These are phyloP conservation scores for Arthrobotrys iridis DNA, from an alignment of 2,329 filamentous ascomycete species.

Conservation along the genomic window DNA sequence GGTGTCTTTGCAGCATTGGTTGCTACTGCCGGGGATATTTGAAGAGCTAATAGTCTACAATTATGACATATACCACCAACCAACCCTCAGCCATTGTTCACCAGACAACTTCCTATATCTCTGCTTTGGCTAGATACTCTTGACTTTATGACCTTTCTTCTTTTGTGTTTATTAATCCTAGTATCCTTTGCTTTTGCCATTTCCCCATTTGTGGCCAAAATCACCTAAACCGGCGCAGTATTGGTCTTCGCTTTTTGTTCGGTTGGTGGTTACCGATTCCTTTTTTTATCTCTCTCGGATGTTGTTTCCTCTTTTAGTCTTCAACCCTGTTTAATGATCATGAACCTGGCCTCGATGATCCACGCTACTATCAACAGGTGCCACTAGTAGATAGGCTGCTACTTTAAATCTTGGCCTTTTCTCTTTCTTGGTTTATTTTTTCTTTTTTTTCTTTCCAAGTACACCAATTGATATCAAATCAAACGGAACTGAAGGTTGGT, in stretches of 20 bases:
- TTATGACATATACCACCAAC: background rate
- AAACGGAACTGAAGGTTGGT: too few species aligned
- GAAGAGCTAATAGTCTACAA: background rate
- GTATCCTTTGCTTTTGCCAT: background rate
- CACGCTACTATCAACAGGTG: too few species aligned
- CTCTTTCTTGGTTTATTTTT: too few species aligned
- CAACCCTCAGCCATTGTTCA: background rate
- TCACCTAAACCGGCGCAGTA: conserved; percentile 54
- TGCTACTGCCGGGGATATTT: conserved; percentile 60
- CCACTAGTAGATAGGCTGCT: too few species aligned
- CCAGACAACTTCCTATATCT: conserved; percentile 12
- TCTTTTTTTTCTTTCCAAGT: too few species aligned
- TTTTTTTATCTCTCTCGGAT: conserved; percentile 15
- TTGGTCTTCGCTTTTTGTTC: conserved; percentile 34
- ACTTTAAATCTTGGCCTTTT: too few species aligned
- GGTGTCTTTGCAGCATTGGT: conserved; percentile 61
- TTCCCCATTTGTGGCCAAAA: conserved; percentile 13
- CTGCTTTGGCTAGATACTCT: conserved; percentile 19
- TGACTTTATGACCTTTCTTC: background rate
- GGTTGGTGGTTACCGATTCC: background rate
- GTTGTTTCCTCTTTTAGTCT: too few species aligned
- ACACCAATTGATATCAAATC: too few species aligned
- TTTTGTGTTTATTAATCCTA: conserved; percentile 12
- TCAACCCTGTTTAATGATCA: too few species aligned
- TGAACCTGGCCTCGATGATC: too few species aligned